Evolutionary conservation across 164 flowering plant species (phyloP), one percentile per base, ranked within the genome.

Genomic region (Platanus orientalis): DNA sequence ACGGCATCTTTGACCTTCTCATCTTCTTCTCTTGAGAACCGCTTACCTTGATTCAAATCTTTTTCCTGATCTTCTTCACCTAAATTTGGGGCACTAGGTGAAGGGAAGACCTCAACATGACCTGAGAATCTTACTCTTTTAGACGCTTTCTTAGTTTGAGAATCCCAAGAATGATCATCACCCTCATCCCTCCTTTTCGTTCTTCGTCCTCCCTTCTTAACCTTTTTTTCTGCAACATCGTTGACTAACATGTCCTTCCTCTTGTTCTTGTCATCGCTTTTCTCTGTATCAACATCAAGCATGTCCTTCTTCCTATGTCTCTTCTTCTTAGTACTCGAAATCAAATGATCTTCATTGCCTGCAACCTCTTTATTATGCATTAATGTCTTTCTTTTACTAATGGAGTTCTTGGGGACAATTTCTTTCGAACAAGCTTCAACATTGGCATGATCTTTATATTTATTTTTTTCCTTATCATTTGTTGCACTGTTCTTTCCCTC

Each of bases 1-100:
- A 81, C 81, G 65, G 82, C 78, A 48, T 70, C 42, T 62, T 58
- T 72, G 34, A 82, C 24, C 30, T 69, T 49, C 64, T 64, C 71
- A 66, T 84, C 89, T 74, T 84, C 86, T 59, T 82, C 71, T n/a
- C 13, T 39, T 5, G 83, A 56, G 76, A 73, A 84, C 50, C 80
- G 62, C 70, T 82, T 84, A 11, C 89, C 86, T 11, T 24, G 72
- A 48, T 72, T 73, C 39, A 80, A 70, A 5, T 58, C 64, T 7
- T 40, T 60, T 24, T 69, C 51, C 4, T 50, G 2, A 1, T 55
- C 42, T 21, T 30, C 49, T 20, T 61, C 28, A 23, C 20, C 29
- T 19, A 10, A 34, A 28, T 24, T 39, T 24, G 14, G 13, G 34
- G 0, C 69, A 49, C 71, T 74, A 13, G 67, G 29, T 32, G 47